A percentile compares a stretch with the other conserved stretches of the same genome.
Evolutionary conservation across 2,329 filamentous ascomycete genomes (phyloP).

Genomic region (Colletotrichum echinochloae): DNA sequence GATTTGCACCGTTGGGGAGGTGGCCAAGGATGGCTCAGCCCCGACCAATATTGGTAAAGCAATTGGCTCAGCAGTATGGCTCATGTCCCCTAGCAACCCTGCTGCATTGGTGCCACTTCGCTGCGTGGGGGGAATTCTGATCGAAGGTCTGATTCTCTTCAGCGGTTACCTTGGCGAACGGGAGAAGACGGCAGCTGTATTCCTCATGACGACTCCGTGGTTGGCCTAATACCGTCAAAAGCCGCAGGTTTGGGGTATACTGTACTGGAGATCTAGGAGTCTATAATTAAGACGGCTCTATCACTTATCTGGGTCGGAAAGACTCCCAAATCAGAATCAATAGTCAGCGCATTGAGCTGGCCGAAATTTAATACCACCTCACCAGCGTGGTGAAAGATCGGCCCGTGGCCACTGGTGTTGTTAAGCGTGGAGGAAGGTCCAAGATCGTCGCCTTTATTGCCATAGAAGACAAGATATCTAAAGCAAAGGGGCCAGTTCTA

Average conservation of each 20-base stretch:
- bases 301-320: conserved; percentile 55
- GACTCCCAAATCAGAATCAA: conserved; percentile 62
- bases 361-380: conserved; percentile 52
- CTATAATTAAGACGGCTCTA: conserved; percentile 50
- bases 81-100: neutral
- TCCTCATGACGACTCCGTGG: conserved; percentile 19
- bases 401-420: neutral
- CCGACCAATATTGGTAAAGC: neutral
- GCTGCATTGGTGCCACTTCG: conserved; percentile 46
- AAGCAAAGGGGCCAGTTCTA: neutral
- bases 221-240: neutral
- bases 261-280: conserved; percentile 62
- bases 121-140: conserved; percentile 28
- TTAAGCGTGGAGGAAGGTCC: neutral
- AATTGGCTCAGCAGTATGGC: neutral
- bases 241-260: conserved; percentile 49
- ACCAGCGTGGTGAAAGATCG: neutral
- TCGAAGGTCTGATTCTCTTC: conserved; percentile 23
- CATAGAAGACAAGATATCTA: too few species aligned
- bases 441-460: neutral
- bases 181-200: conserved; percentile 44
- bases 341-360: conserved; percentile 59
- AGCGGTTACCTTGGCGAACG: conserved; percentile 34
- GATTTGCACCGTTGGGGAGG: neutral
- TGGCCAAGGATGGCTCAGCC: neutral